These are phyloP conservation scores for Solanum bulbocastanum DNA, from an alignment of 257 asterid species.

Conservation along the genomic window DNA sequence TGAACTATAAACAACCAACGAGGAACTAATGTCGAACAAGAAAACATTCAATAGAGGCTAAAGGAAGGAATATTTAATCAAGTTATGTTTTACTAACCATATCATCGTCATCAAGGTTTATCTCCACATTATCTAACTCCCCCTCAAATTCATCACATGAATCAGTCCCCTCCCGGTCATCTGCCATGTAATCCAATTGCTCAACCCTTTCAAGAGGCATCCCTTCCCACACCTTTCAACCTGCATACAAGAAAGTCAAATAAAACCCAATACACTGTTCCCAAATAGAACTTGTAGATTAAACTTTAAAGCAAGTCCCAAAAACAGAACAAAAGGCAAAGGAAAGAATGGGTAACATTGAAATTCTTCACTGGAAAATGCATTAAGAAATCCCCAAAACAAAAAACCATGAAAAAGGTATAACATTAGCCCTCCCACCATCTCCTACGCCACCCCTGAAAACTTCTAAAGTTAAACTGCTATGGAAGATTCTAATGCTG, in stretches of 20 bases:
- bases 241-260: background rate
- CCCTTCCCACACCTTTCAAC: background rate
- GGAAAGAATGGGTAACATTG: background rate
- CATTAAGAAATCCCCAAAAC: background rate
- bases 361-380: background rate
- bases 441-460: background rate
- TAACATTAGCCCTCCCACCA: background rate
- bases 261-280: background rate
- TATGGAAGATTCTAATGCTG: background rate
- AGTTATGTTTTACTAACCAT: slow-evolving; percentile 30
- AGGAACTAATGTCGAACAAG: background rate
- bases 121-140: slow-evolving; percentile 31
- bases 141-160: slow-evolving; percentile 38
- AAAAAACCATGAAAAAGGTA: background rate
- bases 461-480: background rate
- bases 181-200: slow-evolving; percentile 29
- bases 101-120: slow-evolving; percentile 47
- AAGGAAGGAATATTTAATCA: background rate
- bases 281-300: background rate
- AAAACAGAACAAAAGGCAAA: background rate
- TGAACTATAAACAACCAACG: background rate
- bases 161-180: slow-evolving; percentile 24
- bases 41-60: background rate
- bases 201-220: slow-evolving; percentile 27
- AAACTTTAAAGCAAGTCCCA: background rate